Evolutionary conservation across 2,329 filamentous ascomycete genomes (phyloP).

Genomic region (Neofusicoccum cordaticola): DNA sequence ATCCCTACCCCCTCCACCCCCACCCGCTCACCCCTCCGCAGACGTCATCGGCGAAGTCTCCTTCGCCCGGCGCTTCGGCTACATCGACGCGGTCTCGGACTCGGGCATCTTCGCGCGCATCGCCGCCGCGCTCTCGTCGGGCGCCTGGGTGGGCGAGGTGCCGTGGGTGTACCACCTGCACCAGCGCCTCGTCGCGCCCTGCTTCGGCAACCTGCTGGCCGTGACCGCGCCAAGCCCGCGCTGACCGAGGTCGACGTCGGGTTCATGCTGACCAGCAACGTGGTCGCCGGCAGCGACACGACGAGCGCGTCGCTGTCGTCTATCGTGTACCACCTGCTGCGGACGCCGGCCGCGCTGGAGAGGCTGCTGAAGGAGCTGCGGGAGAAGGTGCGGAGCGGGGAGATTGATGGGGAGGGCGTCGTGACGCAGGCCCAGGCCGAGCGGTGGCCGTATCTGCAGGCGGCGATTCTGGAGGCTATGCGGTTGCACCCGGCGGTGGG

Average conservation of each 20-base stretch:
- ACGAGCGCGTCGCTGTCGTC: conserved; percentile 31
- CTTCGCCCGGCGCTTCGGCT: not conserved
- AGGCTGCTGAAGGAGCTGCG: conserved; percentile 24
- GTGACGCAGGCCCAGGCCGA: conserved; percentile 21
- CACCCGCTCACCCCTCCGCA: not conserved
- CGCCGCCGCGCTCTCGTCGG: not conserved
- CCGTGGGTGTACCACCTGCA: not conserved
- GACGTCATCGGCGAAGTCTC: not conserved
- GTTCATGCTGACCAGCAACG: not conserved
- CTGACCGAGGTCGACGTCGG: not conserved
- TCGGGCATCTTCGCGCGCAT: not conserved
- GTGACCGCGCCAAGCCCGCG: not conserved
- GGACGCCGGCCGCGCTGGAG: conserved; percentile 26
- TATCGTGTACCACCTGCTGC: conserved; percentile 38
- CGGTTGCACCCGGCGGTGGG: conserved; percentile 21
- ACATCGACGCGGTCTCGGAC: not conserved
- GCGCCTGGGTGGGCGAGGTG: not conserved
- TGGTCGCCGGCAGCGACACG: conserved; percentile 36
- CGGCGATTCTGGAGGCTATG: conserved; percentile 31
- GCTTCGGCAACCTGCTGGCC: not conserved
- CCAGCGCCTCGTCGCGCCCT: not conserved
- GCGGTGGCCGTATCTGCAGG: conserved; percentile 25
- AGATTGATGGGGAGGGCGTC: conserved; percentile 7
- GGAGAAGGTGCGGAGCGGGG: not conserved
- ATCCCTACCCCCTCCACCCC: too few relatives aligned